A percentile compares a stretch with the other conserved stretches of the same genome.
phyloP scores from a whole-genome alignment of 106 monocot species.

The Gastrodia elata region DNA sequence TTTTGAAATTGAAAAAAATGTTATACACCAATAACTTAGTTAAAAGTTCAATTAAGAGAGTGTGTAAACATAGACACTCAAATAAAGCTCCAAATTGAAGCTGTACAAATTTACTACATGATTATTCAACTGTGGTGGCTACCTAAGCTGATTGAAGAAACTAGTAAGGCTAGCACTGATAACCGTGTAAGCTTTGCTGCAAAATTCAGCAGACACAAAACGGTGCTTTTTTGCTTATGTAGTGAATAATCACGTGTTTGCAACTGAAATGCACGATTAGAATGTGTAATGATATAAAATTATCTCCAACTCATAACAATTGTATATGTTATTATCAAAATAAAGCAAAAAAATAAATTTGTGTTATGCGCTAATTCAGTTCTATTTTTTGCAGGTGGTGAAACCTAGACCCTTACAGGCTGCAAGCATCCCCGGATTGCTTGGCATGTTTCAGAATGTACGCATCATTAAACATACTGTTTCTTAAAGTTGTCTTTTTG shows the following conservation, averaged over 20 bases:
- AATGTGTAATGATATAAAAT: not conserved
- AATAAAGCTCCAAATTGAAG: not conserved
- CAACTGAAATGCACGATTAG: not conserved
- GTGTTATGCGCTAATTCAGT: not conserved
- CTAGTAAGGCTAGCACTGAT: not conserved
- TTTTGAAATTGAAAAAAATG: not conserved
- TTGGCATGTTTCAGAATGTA: slow-evolving; percentile 98
- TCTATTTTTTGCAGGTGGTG: slow-evolving; percentile 37
- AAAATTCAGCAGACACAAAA: not conserved
- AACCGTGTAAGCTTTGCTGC: not conserved
- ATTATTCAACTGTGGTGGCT: not conserved
- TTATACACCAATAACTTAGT: not conserved
- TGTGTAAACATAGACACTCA: not conserved
- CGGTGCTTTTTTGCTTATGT: not conserved
- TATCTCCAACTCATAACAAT: not conserved
- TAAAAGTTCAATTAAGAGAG: slow-evolving; percentile 2
- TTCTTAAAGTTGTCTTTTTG: not conserved
- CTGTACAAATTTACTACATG: not conserved
- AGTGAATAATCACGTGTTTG: not conserved
- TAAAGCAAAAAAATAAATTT: not conserved
- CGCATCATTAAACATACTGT: slow-evolving; percentile 9
- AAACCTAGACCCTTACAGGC: slow-evolving; percentile 90
- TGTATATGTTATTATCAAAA: not conserved
- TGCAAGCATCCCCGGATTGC: slow-evolving; percentile 90
- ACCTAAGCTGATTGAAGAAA: not conserved